Conservation (phyloP, 2,329 filamentous ascomycete species). For the Alternaria solani region DNA sequence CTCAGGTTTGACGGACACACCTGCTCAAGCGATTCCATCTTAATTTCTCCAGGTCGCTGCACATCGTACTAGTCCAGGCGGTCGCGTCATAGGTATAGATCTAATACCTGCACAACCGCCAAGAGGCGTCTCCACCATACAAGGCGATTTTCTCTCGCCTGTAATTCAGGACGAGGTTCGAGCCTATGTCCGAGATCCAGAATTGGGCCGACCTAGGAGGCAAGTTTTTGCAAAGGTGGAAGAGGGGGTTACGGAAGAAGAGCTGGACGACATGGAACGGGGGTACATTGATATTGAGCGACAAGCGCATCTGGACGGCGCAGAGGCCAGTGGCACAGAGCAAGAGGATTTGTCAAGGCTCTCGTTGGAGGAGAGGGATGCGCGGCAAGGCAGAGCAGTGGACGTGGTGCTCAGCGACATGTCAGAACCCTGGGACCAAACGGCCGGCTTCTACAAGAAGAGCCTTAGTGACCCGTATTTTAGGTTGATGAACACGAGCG, state of each 20-base stretch:
- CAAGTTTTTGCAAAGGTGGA: slow-evolving; percentile 37
- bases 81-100: slow-evolving; percentile 89
- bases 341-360: slow-evolving; percentile 37
- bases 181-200: slow-evolving; percentile 73
- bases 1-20: slow-evolving; percentile 54
- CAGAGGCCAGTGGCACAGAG: slow-evolving; percentile 26
- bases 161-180: slow-evolving; percentile 79
- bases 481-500: slow-evolving; percentile 99
- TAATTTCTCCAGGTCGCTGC: slow-evolving; percentile 72
- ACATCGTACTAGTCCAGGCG: slow-evolving; percentile 76
- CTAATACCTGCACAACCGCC: slow-evolving; percentile 92
- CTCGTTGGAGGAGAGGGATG: slow-evolving; percentile 46
- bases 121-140: slow-evolving; percentile 88
- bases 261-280: slow-evolving; percentile 53
- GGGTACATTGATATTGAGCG: slow-evolving; percentile 75
- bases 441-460: slow-evolving; percentile 78
- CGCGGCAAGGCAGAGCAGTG: slow-evolving; percentile 67
- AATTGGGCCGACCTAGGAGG: slow-evolving; percentile 61
- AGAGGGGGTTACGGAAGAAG: slow-evolving; percentile 48
- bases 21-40: neutral
- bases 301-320: slow-evolving; percentile 50
- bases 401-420: slow-evolving; percentile 98
- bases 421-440: slow-evolving; percentile 94
- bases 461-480: slow-evolving; percentile 93
- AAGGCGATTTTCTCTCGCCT: slow-evolving; percentile 87